Evolutionary conservation across 1,284 basidiomycete genomes (phyloP), one percentile per base, ranked within the genome.

Genomic region (Cryptococcus depauperatus): DNA sequence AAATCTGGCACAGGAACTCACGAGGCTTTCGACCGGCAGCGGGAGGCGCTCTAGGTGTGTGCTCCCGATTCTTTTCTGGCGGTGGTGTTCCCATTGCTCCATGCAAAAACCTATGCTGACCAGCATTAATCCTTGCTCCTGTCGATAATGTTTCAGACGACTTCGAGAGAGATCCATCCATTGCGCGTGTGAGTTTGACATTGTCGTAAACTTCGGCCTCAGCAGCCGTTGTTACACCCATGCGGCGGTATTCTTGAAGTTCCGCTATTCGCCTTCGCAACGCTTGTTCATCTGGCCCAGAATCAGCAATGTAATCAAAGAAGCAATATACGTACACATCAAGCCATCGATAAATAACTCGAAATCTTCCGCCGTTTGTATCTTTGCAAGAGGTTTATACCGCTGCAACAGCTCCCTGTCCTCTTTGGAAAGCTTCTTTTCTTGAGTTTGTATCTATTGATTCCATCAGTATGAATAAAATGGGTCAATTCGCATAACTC

Each of bases 351-450:
- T 77, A 61, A 98, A 86, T 3, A 76, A 76, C 64, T 98, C 93
- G 58, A 87, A 95, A 66, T 98, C 92, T 48, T 85, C 80, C 1
- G 87, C 83, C 0, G 90, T 93, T 68, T 96, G 91, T 37, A 97
- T 74, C 48, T 85, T 83, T 21, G 93, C 83, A 69, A 97, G 95
- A 14, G 91, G 89, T 58, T 92, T 86, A 51, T 93, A 78, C 28
- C 92, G 82, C 58, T 87, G 81, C 18, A 92, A 69, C 44, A 97
- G 80, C 53, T 98, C 93, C 56, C 85, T 81, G 62, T 97, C 92
- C 52, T 97, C 93, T 59, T 87, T 86, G 13, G 80, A 79, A 18
- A 88, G 77, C 64, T 92, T 93, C 71, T 91, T 85, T 56, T 98
- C 95, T 1, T 79, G 78, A 8, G 86, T 85, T 75, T 86, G 82